Conservation (phyloP, 345 rosid genomes). For the Trapa incisa region DNA sequence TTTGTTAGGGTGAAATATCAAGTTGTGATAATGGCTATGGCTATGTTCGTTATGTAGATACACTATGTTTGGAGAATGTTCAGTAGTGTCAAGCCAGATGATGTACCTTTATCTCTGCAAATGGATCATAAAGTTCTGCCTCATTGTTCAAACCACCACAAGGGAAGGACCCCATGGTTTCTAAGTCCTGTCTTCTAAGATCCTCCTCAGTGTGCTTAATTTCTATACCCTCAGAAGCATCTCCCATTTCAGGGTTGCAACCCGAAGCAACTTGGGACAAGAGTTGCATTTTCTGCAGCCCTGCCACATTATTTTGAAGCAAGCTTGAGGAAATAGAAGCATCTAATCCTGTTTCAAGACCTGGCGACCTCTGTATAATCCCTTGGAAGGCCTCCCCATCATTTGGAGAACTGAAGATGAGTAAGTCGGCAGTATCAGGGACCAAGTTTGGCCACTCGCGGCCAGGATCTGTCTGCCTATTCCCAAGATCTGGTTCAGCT, state of each 20-base stretch:
- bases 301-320: slow-evolving; percentile 14
- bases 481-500: slow-evolving; percentile 18
- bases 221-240: slow-evolving; percentile 23
- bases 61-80: neutral
- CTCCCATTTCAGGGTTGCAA: slow-evolving; percentile 19
- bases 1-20: neutral
- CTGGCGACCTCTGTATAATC: slow-evolving; percentile 43
- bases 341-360: slow-evolving; percentile 24
- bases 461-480: slow-evolving; percentile 13
- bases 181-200: neutral
- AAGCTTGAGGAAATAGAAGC: slow-evolving; percentile 26
- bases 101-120: slow-evolving; percentile 16
- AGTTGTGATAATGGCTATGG: neutral
- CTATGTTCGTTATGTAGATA: neutral
- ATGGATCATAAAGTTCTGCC: slow-evolving; percentile 11
- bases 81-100: no score
- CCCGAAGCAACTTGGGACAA: slow-evolving; percentile 16
- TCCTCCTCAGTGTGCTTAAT: slow-evolving; percentile 2
- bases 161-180: slow-evolving; percentile 11
- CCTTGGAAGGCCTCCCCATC: slow-evolving; percentile 56
- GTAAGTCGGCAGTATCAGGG: slow-evolving; percentile 40
- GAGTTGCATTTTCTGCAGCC: slow-evolving; percentile 13
- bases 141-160: slow-evolving; percentile 18
- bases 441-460: slow-evolving; percentile 43
- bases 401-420: slow-evolving; percentile 64